Evolutionary conservation across 495 filamentous ascomycete species (phyloP).

Genomic region (Penicillium ucsense): DNA sequence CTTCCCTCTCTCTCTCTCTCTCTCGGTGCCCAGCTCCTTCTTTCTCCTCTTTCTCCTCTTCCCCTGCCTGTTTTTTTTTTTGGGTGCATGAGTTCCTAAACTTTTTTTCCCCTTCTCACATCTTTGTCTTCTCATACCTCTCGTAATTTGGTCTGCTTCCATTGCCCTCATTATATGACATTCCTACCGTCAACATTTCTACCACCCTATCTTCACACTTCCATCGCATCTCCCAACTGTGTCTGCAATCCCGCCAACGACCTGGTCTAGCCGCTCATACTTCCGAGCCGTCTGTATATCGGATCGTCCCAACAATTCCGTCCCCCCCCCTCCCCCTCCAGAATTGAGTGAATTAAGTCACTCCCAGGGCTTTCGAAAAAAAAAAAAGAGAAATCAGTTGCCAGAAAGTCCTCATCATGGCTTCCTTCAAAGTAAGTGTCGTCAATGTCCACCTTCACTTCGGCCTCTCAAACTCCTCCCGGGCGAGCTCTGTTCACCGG

Average conservation of each 20-base stretch:
- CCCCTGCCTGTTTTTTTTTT: conserved; percentile 1
- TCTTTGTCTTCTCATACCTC: background rate
- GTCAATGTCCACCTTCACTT: background rate
- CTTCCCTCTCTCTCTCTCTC: background rate
- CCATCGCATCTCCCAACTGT: conserved; percentile 1
- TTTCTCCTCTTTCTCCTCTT: conserved; percentile 4
- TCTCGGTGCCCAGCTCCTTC: conserved; percentile 1
- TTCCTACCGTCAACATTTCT: no score
- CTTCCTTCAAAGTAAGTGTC: conserved; percentile 36
- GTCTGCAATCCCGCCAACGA: no score
- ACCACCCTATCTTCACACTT: background rate
- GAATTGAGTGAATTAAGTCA: conserved; percentile 17
- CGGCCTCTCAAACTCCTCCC: background rate
- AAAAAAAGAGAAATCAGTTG: conserved; percentile 2
- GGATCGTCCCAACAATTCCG: conserved; percentile 12
- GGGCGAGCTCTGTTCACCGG: background rate
- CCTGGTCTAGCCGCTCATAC: no score
- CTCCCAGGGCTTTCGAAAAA: conserved; percentile 26
- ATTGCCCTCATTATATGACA: background rate
- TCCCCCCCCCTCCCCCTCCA: conserved; percentile 14
- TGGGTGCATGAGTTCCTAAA: background rate
- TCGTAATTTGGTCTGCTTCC: conserved; percentile 2
- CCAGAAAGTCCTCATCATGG: conserved; percentile 30
- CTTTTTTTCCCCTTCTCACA: background rate
- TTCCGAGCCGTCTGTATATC: background rate